phyloP scores from a whole-genome alignment of 2,329 filamentous ascomycete genomes.

The Botryotinia globosa region DNA sequence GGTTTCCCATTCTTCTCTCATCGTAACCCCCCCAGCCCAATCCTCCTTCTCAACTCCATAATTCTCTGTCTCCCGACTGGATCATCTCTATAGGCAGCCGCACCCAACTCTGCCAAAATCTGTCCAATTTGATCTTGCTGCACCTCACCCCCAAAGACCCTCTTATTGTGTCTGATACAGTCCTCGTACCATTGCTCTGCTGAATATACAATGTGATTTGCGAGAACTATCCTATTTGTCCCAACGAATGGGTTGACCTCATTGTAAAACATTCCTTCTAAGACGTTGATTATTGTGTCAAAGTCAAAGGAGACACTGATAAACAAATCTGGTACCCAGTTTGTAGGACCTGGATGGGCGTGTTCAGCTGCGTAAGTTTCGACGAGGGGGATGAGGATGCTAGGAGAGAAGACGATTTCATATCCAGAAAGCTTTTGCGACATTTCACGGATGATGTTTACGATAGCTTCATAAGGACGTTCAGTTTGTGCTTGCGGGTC shows the following conservation, averaged over 20 bases:
- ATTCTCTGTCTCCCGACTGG: conserved; percentile 41
- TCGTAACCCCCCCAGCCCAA: conserved; percentile 27
- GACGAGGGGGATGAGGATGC: conserved; percentile 58
- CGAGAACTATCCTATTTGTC: conserved; percentile 53
- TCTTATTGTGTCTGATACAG: conserved; percentile 51
- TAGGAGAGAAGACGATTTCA: conserved; percentile 64
- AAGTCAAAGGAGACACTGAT: conserved; percentile 59
- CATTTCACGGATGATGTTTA: conserved; percentile 61
- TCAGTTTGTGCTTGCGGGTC: conserved; percentile 41
- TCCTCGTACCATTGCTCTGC: conserved; percentile 59
- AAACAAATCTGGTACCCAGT: conserved; percentile 57
- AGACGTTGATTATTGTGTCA: conserved; percentile 58
- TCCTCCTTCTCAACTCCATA: conserved; percentile 43
- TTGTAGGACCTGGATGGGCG: conserved; percentile 50
- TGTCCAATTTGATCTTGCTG: conserved; percentile 42
- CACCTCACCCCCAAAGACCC: conserved; percentile 58
- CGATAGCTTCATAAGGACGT: conserved; percentile 68
- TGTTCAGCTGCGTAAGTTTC: conserved; percentile 61
- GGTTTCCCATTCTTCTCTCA: not conserved
- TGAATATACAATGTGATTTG: conserved; percentile 60
- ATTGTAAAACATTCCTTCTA: conserved; percentile 66
- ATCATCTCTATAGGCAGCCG: conserved; percentile 33
- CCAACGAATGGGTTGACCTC: conserved; percentile 64
- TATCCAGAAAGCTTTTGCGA: conserved; percentile 63
- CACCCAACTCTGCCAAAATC: conserved; percentile 7